phyloP scores from a whole-genome alignment of 2,329 filamentous ascomycete genomes.

The Aspergillus bombycis region DNA sequence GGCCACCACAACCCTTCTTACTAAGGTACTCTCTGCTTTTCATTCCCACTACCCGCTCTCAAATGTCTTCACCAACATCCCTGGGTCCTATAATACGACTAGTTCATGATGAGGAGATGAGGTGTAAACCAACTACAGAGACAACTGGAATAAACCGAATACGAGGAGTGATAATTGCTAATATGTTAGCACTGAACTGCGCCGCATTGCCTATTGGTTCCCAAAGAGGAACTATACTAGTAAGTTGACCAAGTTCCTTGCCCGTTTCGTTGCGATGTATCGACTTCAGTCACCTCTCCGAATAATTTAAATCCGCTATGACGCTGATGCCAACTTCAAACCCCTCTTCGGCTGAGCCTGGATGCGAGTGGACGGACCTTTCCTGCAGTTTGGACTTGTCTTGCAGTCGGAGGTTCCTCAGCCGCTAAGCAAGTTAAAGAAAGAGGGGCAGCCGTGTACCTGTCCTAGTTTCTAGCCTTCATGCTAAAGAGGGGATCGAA shows the following conservation, averaged over 20 bases:
- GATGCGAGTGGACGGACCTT: conserved; percentile 8
- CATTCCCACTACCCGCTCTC: background rate
- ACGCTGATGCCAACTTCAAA: background rate
- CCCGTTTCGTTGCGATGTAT: background rate
- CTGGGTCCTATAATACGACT: background rate
- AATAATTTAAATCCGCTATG: background rate
- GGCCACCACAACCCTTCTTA: background rate
- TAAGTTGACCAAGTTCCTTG: background rate
- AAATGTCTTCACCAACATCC: background rate
- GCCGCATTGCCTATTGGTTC: conserved; percentile 4
- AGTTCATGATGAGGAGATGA: background rate
- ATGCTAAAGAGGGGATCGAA: conserved; percentile 1
- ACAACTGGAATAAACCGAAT: background rate
- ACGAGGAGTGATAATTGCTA: background rate
- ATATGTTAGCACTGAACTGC: background rate
- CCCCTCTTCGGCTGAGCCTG: background rate
- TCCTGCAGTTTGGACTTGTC: conserved; percentile 1
- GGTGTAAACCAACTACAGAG: background rate
- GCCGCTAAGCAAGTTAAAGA: conserved; percentile 5
- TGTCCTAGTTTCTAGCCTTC: background rate
- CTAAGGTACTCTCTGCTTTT: background rate
- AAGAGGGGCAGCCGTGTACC: conserved; percentile 5
- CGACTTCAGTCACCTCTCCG: background rate
- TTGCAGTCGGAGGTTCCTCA: conserved; percentile 3
- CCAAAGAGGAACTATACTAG: background rate